Evolutionary conservation across 1,139 yeast species (phyloP).

Genomic region (Saccharomyces hybrid): DNA sequence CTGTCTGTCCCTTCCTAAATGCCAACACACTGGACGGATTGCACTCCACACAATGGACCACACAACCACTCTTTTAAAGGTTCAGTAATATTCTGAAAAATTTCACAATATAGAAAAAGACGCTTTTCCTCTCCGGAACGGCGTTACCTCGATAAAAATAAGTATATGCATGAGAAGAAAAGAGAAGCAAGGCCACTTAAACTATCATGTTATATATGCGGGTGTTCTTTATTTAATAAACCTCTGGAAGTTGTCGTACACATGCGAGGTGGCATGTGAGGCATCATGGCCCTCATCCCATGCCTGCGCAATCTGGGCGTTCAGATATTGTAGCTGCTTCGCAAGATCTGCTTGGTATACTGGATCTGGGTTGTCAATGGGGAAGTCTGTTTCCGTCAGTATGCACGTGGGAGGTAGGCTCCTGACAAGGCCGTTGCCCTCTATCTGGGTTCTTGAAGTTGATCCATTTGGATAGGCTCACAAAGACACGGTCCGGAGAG

Average conservation of each 20-base stretch:
- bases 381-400: conserved; percentile 48
- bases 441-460: conserved; percentile 35
- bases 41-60: neutral
- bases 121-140: neutral
- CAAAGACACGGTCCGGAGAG: conserved; percentile 30
- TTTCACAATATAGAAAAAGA: neutral
- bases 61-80: neutral
- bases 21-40: neutral
- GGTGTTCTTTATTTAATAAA: neutral
- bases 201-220: too few species aligned
- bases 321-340: conserved; percentile 4
- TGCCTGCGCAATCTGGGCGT: neutral
- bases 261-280: neutral
- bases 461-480: conserved; percentile 58
- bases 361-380: conserved; percentile 15
- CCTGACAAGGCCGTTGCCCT: conserved; percentile 29
- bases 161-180: neutral
- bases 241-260: neutral
- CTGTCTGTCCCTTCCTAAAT: neutral
- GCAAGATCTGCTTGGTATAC: conserved; percentile 2
- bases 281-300: neutral
- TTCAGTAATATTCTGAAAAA: conserved; percentile 4
- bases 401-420: conserved; percentile 35
- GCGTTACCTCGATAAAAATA: neutral
- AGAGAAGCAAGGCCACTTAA: neutral